Conservation (phyloP, 2,329 filamentous ascomycete genomes). For the Fusarium falciforme region DNA sequence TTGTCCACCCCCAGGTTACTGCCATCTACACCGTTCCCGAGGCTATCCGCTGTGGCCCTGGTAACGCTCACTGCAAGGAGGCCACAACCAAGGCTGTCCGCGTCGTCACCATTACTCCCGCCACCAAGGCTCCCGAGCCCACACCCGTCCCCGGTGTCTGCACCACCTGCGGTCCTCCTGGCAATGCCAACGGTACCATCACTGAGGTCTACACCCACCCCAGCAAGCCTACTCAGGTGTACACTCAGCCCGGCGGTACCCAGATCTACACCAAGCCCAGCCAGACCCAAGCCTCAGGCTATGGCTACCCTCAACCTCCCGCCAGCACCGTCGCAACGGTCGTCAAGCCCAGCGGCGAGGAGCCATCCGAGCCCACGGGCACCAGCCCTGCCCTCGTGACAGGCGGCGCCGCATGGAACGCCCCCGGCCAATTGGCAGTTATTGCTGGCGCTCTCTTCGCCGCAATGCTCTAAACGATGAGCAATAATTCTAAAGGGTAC, state of each 20-base stretch:
- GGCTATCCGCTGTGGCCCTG: conserved; percentile 43
- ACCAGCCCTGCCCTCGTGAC: conserved; percentile 19
- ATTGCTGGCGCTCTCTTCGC: conserved; percentile 21
- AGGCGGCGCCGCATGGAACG: conserved; percentile 24
- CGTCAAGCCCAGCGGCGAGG: conserved; percentile 22
- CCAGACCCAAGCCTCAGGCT: not conserved
- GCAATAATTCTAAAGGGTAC: conserved; percentile 1
- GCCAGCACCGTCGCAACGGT: conserved; percentile 25
- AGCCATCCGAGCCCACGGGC: conserved; percentile 14
- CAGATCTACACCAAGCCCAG: not conserved
- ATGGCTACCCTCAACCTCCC: conserved; percentile 8
- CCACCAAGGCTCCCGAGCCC: conserved; percentile 38
- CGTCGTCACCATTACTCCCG: conserved; percentile 42
- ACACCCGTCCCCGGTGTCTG: conserved; percentile 44
- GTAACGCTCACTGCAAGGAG: conserved; percentile 42
- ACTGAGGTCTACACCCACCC: conserved; percentile 4
- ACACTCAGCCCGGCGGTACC: not conserved
- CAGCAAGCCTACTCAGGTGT: not conserved
- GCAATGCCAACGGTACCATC: conserved; percentile 11
- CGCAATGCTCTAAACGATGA: conserved; percentile 12
- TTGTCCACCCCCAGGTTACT: conserved; percentile 40
- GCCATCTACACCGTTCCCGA: conserved; percentile 46
- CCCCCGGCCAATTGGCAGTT: conserved; percentile 20
- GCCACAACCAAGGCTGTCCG: conserved; percentile 41
- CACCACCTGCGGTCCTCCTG: conserved; percentile 36